These are phyloP conservation scores for Gomphus sp. DNA, from an alignment of 1,284 basidiomycete species.

Conservation along the genomic window DNA sequence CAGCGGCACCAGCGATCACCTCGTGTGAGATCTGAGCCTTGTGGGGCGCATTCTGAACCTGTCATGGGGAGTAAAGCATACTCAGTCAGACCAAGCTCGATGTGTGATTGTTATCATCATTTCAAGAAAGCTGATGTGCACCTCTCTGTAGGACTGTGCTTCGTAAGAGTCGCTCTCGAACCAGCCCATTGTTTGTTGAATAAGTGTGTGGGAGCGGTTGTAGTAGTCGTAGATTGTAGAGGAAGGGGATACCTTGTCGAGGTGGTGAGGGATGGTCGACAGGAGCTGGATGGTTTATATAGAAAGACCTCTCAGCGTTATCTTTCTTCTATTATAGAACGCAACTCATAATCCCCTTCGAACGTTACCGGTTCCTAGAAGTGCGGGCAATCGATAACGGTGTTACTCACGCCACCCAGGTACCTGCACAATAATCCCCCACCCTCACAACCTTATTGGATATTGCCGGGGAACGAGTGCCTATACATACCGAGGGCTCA, in stretches of 20 bases:
- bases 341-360: too few relatives aligned
- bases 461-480: too few relatives aligned
- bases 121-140: background rate
- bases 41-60: constrained; percentile 22
- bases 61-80: background rate
- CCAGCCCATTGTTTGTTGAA: background rate
- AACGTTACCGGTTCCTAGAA: too few relatives aligned
- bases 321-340: too few relatives aligned
- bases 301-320: too few relatives aligned
- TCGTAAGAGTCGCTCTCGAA: background rate
- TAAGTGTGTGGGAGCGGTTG: background rate
- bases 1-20: constrained; percentile 23
- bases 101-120: too few relatives aligned
- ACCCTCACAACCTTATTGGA: too few relatives aligned
- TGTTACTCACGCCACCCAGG: too few relatives aligned
- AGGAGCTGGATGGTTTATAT: background rate
- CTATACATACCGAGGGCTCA: too few relatives aligned
- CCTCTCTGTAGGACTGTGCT: background rate
- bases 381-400: too few relatives aligned
- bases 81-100: background rate
- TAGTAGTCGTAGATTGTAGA: background rate
- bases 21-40: constrained; percentile 53
- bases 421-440: too few relatives aligned
- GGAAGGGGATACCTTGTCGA: background rate
- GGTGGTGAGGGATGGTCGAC: background rate